Evolutionary conservation across 2,329 filamentous ascomycete species (phyloP), one percentile per base, ranked within the genome.

Genomic region (Exophiala sp.): DNA sequence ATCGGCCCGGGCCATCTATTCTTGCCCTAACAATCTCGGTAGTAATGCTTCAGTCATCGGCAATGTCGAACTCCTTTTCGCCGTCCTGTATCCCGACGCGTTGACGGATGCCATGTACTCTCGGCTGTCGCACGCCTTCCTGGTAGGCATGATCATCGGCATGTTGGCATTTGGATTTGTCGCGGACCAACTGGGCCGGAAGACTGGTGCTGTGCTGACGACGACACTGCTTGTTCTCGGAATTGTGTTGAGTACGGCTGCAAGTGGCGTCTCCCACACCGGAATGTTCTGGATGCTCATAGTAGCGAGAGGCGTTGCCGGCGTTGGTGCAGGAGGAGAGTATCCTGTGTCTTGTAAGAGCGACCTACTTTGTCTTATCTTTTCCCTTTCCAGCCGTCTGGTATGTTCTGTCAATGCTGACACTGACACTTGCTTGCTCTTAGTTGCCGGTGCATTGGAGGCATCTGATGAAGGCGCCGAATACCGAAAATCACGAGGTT

Each of bases 71-170:
- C 62, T 64, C 8, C 50, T 69, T 2, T 65, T 69, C 23, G 57
- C 63, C 0, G 56, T 61, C n/a, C 57, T 68, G 56, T 68, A 68
- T 57, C 62, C 62, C 18, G 47, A 66, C 13, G 58, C 53, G 30
- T 61, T 66, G 56, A 65, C 63, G 1, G 47, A 52, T 2, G 58
- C 66, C 6, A 73, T 77, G 58, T 73, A 74, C 58, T 68, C 72
- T 2, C 69, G 76, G 5, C 70, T 81, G 1, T 75, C 73, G 32
- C 80, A 81, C 57, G 72, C 77, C 1, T 76, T 75, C 51, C 66
- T 79, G 2, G 71, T 80, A 42, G 78, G 78, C 41, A 73, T 76
- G 63, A 77, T 79, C 46, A 62, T 79, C 43, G 77, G 78, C 45
- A 80, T 79, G 70, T 60, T 80, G 6, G 64, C 72, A 55, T 78